These are phyloP conservation scores for Penicillium janthinellum DNA, from an alignment of 2,329 filamentous ascomycete genomes.

Conservation along the genomic window DNA sequence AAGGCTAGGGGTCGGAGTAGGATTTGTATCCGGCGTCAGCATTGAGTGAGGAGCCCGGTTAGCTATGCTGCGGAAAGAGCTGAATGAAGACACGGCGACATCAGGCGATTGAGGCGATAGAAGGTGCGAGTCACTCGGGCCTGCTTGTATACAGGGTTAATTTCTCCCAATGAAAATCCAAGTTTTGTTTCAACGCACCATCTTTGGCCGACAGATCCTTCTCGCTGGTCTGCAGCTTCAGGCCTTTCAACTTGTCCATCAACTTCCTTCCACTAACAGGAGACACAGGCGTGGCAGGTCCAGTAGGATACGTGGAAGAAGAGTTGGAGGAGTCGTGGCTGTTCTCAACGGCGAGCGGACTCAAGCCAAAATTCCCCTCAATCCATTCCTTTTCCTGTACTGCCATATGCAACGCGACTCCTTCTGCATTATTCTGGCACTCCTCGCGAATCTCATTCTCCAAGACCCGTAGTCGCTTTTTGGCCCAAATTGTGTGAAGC, in stretches of 20 bases:
- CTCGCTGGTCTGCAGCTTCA: constrained; percentile 75
- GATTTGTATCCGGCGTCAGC: constrained; percentile 24
- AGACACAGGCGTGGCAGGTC: constrained; percentile 61
- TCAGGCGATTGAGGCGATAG: constrained; percentile 66
- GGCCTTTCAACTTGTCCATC: constrained; percentile 75
- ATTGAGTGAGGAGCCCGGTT: constrained; percentile 10
- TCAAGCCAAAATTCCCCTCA: constrained; percentile 73
- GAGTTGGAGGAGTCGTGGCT: constrained; percentile 27
- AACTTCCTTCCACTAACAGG: constrained; percentile 68
- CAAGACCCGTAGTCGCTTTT: constrained; percentile 73
- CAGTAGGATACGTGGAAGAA: constrained; percentile 34
- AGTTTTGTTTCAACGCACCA: constrained; percentile 49
- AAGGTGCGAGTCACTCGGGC: constrained; percentile 44
- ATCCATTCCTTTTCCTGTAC: constrained; percentile 85
- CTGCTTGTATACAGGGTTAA: constrained; percentile 21
- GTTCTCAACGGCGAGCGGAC: constrained; percentile 39
- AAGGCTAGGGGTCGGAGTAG: constrained; percentile 29
- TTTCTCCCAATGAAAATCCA: constrained; percentile 5
- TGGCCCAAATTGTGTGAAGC: constrained; percentile 87
- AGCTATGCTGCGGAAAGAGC: constrained; percentile 55
- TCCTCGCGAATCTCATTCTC: constrained; percentile 76
- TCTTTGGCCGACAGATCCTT: constrained; percentile 61
- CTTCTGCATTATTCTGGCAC: constrained; percentile 72
- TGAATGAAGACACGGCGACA: constrained; percentile 64
- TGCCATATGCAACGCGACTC: constrained; percentile 81